These are phyloP conservation scores for Naegleria gruberi DNA, from an alignment of 208 protist genomes.

Conservation along the genomic window DNA sequence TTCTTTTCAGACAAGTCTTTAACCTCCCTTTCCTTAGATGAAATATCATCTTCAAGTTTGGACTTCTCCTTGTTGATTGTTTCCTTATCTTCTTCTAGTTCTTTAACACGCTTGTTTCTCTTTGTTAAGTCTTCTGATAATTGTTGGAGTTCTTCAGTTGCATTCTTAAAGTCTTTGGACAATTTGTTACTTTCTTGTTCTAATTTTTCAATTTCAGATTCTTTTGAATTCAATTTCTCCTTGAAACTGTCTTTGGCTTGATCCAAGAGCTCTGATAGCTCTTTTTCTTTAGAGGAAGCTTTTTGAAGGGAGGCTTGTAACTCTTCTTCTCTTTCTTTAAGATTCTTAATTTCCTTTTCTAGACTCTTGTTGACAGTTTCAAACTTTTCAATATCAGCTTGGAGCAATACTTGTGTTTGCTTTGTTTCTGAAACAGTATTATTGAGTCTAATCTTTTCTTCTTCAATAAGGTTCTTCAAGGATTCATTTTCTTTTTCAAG, in stretches of 20 bases:
- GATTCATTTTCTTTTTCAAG: neutral
- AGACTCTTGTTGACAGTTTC: neutral
- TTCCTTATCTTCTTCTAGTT: neutral
- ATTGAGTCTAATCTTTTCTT: no score
- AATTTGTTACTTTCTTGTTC: neutral
- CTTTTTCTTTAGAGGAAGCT: neutral
- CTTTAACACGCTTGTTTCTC: neutral
- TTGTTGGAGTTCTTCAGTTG: neutral
- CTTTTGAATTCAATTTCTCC: neutral
- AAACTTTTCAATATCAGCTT: neutral
- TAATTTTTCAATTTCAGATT: neutral
- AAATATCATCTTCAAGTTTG: no score
- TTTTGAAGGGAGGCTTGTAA: neutral
- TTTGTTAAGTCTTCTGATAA: neutral
- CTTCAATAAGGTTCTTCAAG: neutral
- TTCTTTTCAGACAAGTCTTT: no score
- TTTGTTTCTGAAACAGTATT: neutral
- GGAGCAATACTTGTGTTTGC: neutral
- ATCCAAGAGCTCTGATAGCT: neutral
- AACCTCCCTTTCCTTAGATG: no score
- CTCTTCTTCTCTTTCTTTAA: neutral
- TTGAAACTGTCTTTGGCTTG: neutral
- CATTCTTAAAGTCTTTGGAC: neutral
- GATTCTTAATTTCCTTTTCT: neutral
- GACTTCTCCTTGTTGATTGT: no score